These are phyloP conservation scores for Coniochaeta sp. DNA, from an alignment of 2,329 filamentous ascomycete species.

Conservation along the genomic window DNA sequence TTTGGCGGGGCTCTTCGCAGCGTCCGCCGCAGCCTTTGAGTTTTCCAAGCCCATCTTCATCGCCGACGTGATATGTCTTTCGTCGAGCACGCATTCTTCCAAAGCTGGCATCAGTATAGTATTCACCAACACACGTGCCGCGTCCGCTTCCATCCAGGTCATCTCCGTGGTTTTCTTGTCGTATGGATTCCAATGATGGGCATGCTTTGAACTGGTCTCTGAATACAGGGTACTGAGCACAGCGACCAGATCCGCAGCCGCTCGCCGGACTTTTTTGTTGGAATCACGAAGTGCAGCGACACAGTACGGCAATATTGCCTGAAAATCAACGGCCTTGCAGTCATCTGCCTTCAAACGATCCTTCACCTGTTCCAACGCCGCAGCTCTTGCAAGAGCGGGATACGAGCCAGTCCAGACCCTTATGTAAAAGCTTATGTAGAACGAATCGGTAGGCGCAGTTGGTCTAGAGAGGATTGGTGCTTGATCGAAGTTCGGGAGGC, in stretches of 20 bases:
- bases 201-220: constrained; percentile 6
- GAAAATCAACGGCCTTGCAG: constrained; percentile 54
- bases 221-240: constrained; percentile 45
- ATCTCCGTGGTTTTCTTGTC: not conserved
- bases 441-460: constrained; percentile 49
- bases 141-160: constrained; percentile 50
- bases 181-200: not conserved
- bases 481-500: constrained; percentile 44
- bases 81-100: constrained; percentile 81
- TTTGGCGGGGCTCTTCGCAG: constrained; percentile 29
- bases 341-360: constrained; percentile 44
- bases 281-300: constrained; percentile 68
- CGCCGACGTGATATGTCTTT: constrained; percentile 58
- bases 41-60: constrained; percentile 55
- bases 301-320: constrained; percentile 76
- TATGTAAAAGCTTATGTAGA: constrained; percentile 70
- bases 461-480: constrained; percentile 46
- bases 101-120: constrained; percentile 64
- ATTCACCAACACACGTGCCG: constrained; percentile 53
- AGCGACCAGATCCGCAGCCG: constrained; percentile 61
- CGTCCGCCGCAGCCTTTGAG: constrained; percentile 19
- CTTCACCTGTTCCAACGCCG: constrained; percentile 60
- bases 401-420: constrained; percentile 67
- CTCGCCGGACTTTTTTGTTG: constrained; percentile 67
- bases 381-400: constrained; percentile 59